A percentile compares a stretch with the other conserved stretches of the same genome.
Conservation (phyloP, 1,284 basidiomycete species). For the Nidula niveotomentosa region DNA sequence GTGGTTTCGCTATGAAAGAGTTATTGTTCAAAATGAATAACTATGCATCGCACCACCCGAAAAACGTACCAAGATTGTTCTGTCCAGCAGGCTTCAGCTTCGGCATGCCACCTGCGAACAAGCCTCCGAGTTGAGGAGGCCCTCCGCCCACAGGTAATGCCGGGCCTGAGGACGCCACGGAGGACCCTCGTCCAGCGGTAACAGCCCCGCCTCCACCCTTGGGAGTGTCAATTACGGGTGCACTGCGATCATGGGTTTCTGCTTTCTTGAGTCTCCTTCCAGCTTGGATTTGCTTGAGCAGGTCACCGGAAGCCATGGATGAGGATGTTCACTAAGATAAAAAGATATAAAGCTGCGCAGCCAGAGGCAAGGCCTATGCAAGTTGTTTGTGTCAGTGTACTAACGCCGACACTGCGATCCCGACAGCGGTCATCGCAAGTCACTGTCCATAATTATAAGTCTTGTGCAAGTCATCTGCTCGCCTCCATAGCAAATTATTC, state of each 20-base stretch:
- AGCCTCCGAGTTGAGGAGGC: slow-evolving; percentile 78
- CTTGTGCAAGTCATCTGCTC: too few relatives aligned
- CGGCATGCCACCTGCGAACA: slow-evolving; percentile 92
- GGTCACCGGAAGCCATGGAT: slow-evolving; percentile 67
- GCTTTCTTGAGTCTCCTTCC: slow-evolving; percentile 83
- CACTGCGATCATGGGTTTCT: slow-evolving; percentile 81
- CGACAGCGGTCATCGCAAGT: too few relatives aligned
- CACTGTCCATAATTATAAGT: too few relatives aligned
- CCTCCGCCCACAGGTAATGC: slow-evolving; percentile 38
- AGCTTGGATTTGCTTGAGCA: slow-evolving; percentile 76
- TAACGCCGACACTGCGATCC: too few relatives aligned
- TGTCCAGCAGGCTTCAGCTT: slow-evolving; percentile 80
- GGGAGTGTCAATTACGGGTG: slow-evolving; percentile 55
- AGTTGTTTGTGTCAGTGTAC: too few relatives aligned
- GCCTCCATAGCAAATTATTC: too few relatives aligned
- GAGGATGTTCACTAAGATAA: not conserved
- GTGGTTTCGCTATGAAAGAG: slow-evolving; percentile 49
- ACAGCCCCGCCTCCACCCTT: slow-evolving; percentile 47
- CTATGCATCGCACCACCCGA: slow-evolving; percentile 2
- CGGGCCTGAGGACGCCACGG: slow-evolving; percentile 21
- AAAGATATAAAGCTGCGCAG: not conserved
- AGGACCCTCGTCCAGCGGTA: slow-evolving; percentile 28
- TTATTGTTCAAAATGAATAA: not conserved
- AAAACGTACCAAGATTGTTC: slow-evolving; percentile 48
- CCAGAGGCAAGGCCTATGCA: too few relatives aligned